These are phyloP conservation scores for Podila verticillata DNA, from an alignment of 192 early-diverging fungal species.

Conservation along the genomic window DNA sequence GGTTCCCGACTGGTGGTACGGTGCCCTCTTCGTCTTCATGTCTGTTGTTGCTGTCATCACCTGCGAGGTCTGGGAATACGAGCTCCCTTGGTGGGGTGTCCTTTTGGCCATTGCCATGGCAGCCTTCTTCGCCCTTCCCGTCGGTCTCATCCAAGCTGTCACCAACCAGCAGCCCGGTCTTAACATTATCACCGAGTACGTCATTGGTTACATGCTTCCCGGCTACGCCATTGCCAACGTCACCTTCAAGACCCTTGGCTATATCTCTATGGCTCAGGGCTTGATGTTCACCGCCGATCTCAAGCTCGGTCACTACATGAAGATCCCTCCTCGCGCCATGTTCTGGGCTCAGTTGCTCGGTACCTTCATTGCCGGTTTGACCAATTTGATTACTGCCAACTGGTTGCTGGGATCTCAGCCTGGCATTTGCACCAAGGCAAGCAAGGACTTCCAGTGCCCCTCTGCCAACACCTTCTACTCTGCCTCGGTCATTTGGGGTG, in stretches of 20 bases:
- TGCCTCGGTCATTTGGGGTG: conserved; percentile 74
- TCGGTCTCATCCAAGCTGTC: conserved; percentile 67
- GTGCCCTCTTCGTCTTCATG: conserved; percentile 49
- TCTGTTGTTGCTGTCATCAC: conserved; percentile 45
- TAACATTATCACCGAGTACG: conserved; percentile 71
- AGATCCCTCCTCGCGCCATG: conserved; percentile 56
- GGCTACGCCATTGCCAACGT: conserved; percentile 63
- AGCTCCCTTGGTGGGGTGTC: conserved; percentile 63
- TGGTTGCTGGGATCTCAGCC: not conserved
- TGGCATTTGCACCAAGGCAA: conserved; percentile 43
- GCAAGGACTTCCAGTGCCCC: conserved; percentile 51
- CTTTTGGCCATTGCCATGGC: conserved; percentile 55
- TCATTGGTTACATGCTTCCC: conserved; percentile 64
- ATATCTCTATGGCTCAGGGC: conserved; percentile 76
- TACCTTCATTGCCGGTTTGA: conserved; percentile 66
- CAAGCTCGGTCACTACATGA: conserved; percentile 68
- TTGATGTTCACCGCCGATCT: conserved; percentile 76
- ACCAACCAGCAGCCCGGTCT: conserved; percentile 61
- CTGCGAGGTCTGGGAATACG: conserved; percentile 41
- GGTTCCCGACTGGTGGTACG: conserved; percentile 67
- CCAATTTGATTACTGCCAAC: conserved; percentile 33
- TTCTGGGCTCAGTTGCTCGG: conserved; percentile 68
- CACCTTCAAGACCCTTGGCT: conserved; percentile 68
- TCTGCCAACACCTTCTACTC: conserved; percentile 59
- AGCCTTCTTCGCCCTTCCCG: conserved; percentile 57